Base-by-base conservation (phyloP, 164 flowering plant genomes). In the Macadamia integrifolia region DNA sequence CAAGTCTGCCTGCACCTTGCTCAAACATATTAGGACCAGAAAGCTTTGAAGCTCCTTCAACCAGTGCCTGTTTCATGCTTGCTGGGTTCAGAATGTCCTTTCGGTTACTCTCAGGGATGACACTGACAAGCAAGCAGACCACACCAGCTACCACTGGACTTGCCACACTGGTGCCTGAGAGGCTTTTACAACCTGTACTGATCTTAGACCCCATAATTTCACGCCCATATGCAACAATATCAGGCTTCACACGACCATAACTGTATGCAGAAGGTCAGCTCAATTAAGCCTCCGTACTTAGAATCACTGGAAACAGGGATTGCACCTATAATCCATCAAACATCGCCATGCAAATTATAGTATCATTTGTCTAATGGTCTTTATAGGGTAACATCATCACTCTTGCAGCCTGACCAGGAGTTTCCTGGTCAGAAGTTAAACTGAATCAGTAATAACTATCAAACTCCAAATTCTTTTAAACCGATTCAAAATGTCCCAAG, bases 141-240 rank as follows among this genome's bases (percentile, higher is more conserved):
- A 90, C 86, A 74, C 98, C 97, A 62, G 99, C 98, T 77, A 92
- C 99, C 18, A 95, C 99, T 58, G 99, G 99, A 78, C 99, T 94
- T 42, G 99, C 99, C 64, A 95, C 99, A 69, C 99, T 95, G 53
- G 99, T 95, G 14, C 99, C 99, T n/a, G 99, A 95, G 64, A 95
- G 87, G 77, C 91, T 95, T 81, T 88, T 95, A 77, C 99, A 95
- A 56, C 98, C 98, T 55, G 99, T 88, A 78, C 98, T 95, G 66
- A 92, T 95, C 82, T 88, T 95, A 66, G 99, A 92, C 57, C 98
- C 99, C 96, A 90, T 88, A 48, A 95, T 95, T 43, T 95, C 99
- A 60, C 90, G 80, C 62, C 99, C 99, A 86, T 95, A 95, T 71
- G 99, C 99, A 56, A 95, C 99, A 69, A 95, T 80, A 76, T 95